Conservation (phyloP, 345 rosid species). For the Balakata baccata region DNA sequence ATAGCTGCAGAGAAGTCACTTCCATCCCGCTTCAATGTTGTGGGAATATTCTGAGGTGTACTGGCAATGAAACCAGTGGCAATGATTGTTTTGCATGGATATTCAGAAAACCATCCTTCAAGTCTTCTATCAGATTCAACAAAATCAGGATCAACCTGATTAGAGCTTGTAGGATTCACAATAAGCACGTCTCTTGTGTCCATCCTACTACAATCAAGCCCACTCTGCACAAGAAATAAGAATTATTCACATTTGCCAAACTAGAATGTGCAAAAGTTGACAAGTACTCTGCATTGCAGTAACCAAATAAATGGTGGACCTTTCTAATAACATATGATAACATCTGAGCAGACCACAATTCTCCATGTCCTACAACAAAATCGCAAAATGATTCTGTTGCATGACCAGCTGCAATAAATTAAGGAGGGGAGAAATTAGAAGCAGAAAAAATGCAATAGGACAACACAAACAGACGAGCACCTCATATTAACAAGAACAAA, state of each 20-base stretch:
- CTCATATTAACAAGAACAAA: background rate
- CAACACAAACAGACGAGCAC: background rate
- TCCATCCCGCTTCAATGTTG: slow-evolving; percentile 97
- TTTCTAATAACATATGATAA: slow-evolving; percentile 70
- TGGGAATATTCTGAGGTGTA: slow-evolving; percentile 88
- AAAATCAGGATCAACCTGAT: slow-evolving; percentile 97
- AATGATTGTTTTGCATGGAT: slow-evolving; percentile 61
- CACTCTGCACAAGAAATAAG: slow-evolving; percentile 45
- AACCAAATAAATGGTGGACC: slow-evolving; percentile 39
- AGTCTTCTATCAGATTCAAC: slow-evolving; percentile 67
- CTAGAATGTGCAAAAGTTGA: background rate
- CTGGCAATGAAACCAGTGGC: slow-evolving; percentile 99
- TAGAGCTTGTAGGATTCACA: slow-evolving; percentile 80
- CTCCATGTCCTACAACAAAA: slow-evolving; percentile 96
- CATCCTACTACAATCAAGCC: slow-evolving; percentile 86
- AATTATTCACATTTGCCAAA: background rate
- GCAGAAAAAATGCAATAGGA: background rate
- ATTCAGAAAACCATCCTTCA: slow-evolving; percentile 70
- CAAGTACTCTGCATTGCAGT: background rate
- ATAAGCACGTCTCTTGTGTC: slow-evolving; percentile 95
- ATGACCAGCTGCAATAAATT: slow-evolving; percentile 70
- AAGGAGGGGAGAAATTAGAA: background rate
- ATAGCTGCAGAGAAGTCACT: slow-evolving; percentile 99
- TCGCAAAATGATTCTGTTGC: slow-evolving; percentile 93
- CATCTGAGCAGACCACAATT: slow-evolving; percentile 96